phyloP scores from a whole-genome alignment of 1,139 yeast species.

The Sugiyamaella japonica region DNA sequence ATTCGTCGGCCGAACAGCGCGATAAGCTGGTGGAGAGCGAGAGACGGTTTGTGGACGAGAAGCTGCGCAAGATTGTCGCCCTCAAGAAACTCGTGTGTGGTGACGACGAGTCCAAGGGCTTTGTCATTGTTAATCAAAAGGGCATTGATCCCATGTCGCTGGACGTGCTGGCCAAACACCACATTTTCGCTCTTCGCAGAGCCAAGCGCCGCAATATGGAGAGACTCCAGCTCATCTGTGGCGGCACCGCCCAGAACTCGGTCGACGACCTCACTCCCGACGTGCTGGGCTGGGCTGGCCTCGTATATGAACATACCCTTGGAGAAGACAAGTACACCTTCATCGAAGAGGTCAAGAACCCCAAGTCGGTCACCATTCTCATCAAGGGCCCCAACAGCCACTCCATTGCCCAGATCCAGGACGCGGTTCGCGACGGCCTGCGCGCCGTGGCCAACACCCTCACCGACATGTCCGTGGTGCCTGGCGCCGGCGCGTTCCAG shows the following conservation, averaged over 20 bases:
- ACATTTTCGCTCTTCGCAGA: slow-evolving; percentile 90
- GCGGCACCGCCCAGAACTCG: slow-evolving; percentile 97
- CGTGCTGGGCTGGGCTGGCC: slow-evolving; percentile 87
- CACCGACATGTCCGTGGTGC: slow-evolving; percentile 80
- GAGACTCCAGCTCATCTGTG: slow-evolving; percentile 91
- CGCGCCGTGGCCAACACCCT: slow-evolving; percentile 92
- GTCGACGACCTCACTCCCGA: slow-evolving; percentile 89
- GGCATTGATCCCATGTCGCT: slow-evolving; percentile 99
- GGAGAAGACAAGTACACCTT: slow-evolving; percentile 98
- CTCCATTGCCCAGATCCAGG: slow-evolving; percentile 87
- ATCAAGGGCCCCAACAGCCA: slow-evolving; percentile 93
- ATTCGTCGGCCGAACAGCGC: slow-evolving; percentile 93
- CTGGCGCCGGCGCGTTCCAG: slow-evolving; percentile 98
- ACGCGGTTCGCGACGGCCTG: slow-evolving; percentile 95
- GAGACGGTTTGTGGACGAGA: slow-evolving; percentile 92
- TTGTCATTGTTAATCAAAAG: slow-evolving; percentile 96
- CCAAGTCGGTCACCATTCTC: slow-evolving; percentile 86
- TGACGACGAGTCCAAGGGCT: slow-evolving; percentile 68
- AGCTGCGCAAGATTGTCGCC: slow-evolving; percentile 85
- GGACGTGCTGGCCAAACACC: slow-evolving; percentile 90
- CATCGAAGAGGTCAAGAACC: slow-evolving; percentile 88
- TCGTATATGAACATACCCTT: slow-evolving; percentile 85
- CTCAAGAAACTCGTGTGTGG: slow-evolving; percentile 91
- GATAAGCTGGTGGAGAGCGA: slow-evolving; percentile 94
- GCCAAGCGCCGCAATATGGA: slow-evolving; percentile 99